Conservation (phyloP, 2,329 filamentous ascomycete species). For the Trichoderma atrobrunneum region DNA sequence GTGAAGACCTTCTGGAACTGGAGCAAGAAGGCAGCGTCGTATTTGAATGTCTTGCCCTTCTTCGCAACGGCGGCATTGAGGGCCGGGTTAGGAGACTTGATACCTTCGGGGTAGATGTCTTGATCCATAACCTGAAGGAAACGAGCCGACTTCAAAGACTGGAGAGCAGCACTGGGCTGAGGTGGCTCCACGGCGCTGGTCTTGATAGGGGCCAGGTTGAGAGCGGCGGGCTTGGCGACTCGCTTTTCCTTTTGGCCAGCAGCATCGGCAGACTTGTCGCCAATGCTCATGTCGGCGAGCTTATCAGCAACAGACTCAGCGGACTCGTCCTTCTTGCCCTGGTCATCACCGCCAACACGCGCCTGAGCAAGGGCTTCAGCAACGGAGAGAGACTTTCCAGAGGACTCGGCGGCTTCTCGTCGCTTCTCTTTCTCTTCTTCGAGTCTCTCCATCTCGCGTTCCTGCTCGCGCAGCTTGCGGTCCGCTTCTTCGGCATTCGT, state of each 20-base stretch:
- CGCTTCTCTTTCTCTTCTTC: constrained; percentile 68
- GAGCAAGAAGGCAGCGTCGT: constrained; percentile 90
- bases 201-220: constrained; percentile 80
- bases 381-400: constrained; percentile 47
- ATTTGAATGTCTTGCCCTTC: constrained; percentile 84
- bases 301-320: constrained; percentile 45
- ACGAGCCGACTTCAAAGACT: constrained; percentile 86
- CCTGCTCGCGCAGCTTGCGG: constrained; percentile 67
- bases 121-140: constrained; percentile 79
- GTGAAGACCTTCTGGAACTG: constrained; percentile 97
- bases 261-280: constrained; percentile 43
- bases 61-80: constrained; percentile 77
- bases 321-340: constrained; percentile 37
- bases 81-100: constrained; percentile 87
- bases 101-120: constrained; percentile 76
- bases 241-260: constrained; percentile 61
- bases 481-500: constrained; percentile 55
- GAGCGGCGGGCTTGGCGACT: constrained; percentile 72
- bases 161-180: constrained; percentile 90
- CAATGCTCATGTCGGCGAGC: constrained; percentile 51
- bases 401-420: constrained; percentile 49
- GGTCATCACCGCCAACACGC: constrained; percentile 28
- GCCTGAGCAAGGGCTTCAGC: constrained; percentile 50
- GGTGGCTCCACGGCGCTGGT: constrained; percentile 84
- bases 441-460: constrained; percentile 68